Evolutionary conservation across 805 yeast species (phyloP).

Genomic region (Lachancea lanzarotensis): DNA sequence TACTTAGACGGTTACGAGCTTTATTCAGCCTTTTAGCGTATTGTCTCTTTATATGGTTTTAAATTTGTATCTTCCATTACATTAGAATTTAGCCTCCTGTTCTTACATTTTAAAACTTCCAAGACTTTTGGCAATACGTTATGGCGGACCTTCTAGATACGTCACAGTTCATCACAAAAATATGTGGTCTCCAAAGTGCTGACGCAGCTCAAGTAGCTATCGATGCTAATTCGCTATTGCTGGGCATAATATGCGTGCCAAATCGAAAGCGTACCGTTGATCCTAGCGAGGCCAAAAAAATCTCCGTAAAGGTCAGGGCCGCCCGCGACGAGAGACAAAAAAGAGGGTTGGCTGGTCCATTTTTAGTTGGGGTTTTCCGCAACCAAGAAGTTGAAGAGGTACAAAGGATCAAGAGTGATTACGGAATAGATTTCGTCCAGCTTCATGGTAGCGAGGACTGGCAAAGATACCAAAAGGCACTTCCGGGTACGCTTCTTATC

Average conservation of each 20-base stretch:
- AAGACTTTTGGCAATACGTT: background rate
- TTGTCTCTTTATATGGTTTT: too few relatives aligned
- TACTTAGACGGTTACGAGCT: too few relatives aligned
- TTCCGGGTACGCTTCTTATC: conserved; percentile 51
- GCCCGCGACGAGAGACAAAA: conserved; percentile 24
- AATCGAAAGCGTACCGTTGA: conserved; percentile 65
- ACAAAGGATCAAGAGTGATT: conserved; percentile 31
- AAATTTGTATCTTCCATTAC: too few relatives aligned
- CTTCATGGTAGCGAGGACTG: conserved; percentile 64
- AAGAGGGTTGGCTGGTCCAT: conserved; percentile 45
- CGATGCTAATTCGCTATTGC: conserved; percentile 60
- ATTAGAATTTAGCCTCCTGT: background rate
- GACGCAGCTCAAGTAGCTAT: conserved; percentile 71
- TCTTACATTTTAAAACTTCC: background rate
- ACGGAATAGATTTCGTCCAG: conserved; percentile 72
- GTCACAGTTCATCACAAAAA: conserved; percentile 42
- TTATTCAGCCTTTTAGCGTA: too few relatives aligned
- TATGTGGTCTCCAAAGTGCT: conserved; percentile 70
- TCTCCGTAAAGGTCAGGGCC: conserved; percentile 37
- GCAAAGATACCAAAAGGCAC: conserved; percentile 36
- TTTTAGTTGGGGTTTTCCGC: conserved; percentile 82
- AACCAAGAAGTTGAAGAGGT: conserved; percentile 71
- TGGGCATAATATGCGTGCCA: conserved; percentile 89
- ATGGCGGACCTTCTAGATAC: background rate
- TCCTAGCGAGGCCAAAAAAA: conserved; percentile 38